A percentile compares a stretch with the other conserved stretches of the same genome.
Conservation (phyloP, 179 eudicot species). For the Monotropa hypopitys region DNA sequence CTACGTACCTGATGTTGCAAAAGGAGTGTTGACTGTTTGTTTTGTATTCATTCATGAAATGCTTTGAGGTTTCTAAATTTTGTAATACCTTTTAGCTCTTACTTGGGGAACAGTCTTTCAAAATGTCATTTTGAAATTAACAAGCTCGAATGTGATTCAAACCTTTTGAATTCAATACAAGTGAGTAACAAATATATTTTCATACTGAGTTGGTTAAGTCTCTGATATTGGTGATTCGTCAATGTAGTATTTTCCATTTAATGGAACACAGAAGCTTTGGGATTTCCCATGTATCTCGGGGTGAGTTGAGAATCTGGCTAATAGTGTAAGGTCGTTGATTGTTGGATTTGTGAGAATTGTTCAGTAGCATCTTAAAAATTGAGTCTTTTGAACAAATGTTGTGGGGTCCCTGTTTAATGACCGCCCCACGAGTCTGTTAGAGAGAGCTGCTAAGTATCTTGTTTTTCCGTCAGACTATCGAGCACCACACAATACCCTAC, state of each 20-base stretch:
- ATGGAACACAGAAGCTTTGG: background rate
- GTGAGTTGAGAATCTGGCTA: too few species aligned
- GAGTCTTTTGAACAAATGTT: too few species aligned
- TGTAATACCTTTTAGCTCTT: background rate
- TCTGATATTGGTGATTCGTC: background rate
- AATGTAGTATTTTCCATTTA: background rate
- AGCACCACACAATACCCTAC: too few species aligned
- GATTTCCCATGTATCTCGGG: too few species aligned
- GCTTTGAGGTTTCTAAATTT: background rate
- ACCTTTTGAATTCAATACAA: background rate
- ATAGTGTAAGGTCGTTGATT: too few species aligned
- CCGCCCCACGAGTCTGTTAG: too few species aligned
- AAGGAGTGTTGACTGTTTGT: background rate
- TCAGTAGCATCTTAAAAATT: too few species aligned
- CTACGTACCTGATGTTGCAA: background rate
- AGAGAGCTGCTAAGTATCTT: too few species aligned
- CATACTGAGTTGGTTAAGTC: background rate
- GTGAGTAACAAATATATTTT: background rate
- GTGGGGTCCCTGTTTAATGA: too few species aligned
- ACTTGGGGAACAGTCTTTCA: background rate
- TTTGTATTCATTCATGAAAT: background rate
- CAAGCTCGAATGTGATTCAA: background rate
- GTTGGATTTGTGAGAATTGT: too few species aligned
- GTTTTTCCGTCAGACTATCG: too few species aligned
- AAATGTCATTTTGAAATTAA: background rate